Evolutionary conservation across 1,284 basidiomycete species (phyloP).

Genomic region (Inonotus hispidus): DNA sequence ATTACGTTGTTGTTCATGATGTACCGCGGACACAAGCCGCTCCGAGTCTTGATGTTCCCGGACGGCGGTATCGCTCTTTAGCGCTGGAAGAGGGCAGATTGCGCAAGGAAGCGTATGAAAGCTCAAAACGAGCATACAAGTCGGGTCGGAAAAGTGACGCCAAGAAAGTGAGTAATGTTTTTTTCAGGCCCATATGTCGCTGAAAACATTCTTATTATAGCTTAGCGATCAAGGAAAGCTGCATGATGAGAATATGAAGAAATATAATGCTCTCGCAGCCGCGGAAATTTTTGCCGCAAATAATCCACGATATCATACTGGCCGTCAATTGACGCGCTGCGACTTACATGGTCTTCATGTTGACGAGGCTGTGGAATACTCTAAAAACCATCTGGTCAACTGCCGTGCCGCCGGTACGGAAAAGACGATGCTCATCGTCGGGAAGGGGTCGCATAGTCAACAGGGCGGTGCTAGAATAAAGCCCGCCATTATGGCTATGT

Average conservation of each 20-base stretch:
- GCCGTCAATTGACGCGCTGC: slow-evolving; percentile 1
- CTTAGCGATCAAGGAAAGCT: slow-evolving; percentile 11
- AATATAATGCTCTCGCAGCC: slow-evolving; percentile 13
- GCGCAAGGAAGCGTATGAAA: slow-evolving; percentile 7
- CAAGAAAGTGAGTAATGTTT: slow-evolving; percentile 5
- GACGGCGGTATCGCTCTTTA: slow-evolving; percentile 3
- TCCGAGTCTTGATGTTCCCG: neutral
- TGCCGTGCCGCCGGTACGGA: slow-evolving; percentile 11
- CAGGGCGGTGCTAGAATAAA: slow-evolving; percentile 14
- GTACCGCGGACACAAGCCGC: neutral
- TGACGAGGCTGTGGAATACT: slow-evolving; percentile 15
- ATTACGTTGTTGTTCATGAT: neutral
- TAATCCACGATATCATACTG: slow-evolving; percentile 8
- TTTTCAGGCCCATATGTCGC: no score
- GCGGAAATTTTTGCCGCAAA: slow-evolving; percentile 11
- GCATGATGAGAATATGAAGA: slow-evolving; percentile 13
- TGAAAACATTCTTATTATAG: neutral
- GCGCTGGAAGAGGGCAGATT: slow-evolving; percentile 1
- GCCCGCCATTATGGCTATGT: slow-evolving; percentile 16
- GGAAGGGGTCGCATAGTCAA: slow-evolving; percentile 16
- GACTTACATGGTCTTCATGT: slow-evolving; percentile 19
- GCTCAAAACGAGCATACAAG: slow-evolving; percentile 6
- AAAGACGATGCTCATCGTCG: slow-evolving; percentile 19
- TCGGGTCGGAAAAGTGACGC: slow-evolving; percentile 2
- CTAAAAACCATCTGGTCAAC: slow-evolving; percentile 1